Base-by-base conservation (phyloP, 1,139 yeast genomes). In the Diutina catenulata region DNA sequence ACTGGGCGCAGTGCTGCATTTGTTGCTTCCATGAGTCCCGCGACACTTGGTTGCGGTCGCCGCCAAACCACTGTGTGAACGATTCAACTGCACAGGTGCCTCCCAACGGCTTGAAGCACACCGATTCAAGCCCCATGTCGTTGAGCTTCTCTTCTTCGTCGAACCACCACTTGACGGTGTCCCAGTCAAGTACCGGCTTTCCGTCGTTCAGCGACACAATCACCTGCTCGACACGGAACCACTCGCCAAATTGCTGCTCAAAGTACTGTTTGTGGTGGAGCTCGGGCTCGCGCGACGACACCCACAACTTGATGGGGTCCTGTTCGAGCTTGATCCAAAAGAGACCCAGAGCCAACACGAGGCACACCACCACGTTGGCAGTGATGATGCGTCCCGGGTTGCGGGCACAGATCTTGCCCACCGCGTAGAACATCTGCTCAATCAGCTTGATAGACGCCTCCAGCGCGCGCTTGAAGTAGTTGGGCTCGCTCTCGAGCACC, bases 81-180 rank as follows among this genome's bases (percentile, higher is more conserved):
- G 95, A 84, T 53, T 88, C 94, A n/a, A 91, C 64, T 1, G 80
- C 88, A 61, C 98, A 91, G 1, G 80, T 67, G 10, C 77, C 93
- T 3, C 74, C 84, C 37, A 63, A 44, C 0, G 97, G 96, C 47
- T 80, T 81, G 55, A 84, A 78, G 51, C 98, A 91, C 39, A 87
- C 57, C 44, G 81, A 86, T n/a, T 73, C 69, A 37, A 79, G 69
- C 0, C 60, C 46, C 6, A 46, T 44, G 19, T 47, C 45, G 13
- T 48, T 52, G 1, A 88, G 68, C 43, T 78, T 70, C 5, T 53
- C 44, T 53, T 91, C 97, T 26, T 76, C 75, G 19, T 68, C 74
- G 51, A 82, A 80, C 95, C 96, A 87, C 97, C 97, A 91, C 45
- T 75, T 51, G 21, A 88, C 55, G 2, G 76, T 74, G 1, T 75